Percentiles rank a stretch among this genome's conserved stretches.
phyloP scores from a whole-genome alignment of 371 early-diverging fungal species.

The Capniomyces stellatus region DNA sequence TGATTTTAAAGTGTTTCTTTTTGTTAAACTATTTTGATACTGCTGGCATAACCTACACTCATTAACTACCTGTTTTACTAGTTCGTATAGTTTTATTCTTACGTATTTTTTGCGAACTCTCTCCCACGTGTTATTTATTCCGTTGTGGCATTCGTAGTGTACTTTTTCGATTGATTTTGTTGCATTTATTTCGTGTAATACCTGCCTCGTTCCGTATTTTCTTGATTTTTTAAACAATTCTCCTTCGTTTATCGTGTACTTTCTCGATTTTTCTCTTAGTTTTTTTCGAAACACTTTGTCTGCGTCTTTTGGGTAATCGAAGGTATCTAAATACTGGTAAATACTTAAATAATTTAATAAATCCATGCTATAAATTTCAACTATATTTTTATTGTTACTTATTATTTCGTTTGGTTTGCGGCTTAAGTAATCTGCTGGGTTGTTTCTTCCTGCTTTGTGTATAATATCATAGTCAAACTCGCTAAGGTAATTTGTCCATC shows the following conservation, averaged over 20 bases:
- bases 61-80: background rate
- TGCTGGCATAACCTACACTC: background rate
- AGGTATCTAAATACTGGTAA: background rate
- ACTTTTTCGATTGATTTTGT: background rate
- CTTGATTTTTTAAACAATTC: background rate
- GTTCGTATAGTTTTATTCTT: background rate
- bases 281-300: background rate
- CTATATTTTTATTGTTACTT: background rate
- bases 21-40: background rate
- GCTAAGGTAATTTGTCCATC: background rate
- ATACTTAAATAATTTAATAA: background rate
- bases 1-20: background rate
- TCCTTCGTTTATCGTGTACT: background rate
- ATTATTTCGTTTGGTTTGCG: background rate
- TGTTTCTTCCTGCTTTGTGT: background rate
- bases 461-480: background rate
- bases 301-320: background rate
- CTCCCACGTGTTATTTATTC: slow-evolving; percentile 1
- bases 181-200: background rate
- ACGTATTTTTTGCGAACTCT: background rate
- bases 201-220: background rate
- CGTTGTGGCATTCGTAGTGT: background rate
- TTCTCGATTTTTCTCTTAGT: background rate
- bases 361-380: background rate
- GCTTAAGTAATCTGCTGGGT: slow-evolving; percentile 1